Conservation (phyloP, 2,329 filamentous ascomycete species). For the Hansfordia pulvinata region DNA sequence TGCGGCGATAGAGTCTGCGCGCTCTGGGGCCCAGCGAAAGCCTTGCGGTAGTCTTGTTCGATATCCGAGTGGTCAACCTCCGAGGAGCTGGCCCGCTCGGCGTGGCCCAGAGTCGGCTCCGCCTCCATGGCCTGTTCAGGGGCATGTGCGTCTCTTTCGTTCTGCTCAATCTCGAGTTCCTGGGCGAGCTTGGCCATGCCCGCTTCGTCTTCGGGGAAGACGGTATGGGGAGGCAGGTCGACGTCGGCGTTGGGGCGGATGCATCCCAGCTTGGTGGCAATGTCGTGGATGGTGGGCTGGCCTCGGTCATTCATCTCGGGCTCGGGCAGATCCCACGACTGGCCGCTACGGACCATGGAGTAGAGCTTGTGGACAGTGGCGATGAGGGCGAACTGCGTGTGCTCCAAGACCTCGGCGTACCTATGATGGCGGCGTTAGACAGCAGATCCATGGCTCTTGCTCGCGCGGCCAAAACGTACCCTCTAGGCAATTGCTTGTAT, state of each 20-base stretch:
- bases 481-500: slow-evolving; percentile 51
- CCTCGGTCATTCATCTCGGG: slow-evolving; percentile 49
- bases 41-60: slow-evolving; percentile 38
- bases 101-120: slow-evolving; percentile 19
- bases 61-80: slow-evolving; percentile 42
- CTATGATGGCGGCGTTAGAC: slow-evolving; percentile 16
- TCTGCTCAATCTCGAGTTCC: slow-evolving; percentile 35
- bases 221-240: slow-evolving; percentile 40
- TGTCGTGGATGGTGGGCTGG: slow-evolving; percentile 51
- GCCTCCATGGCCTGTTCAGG: slow-evolving; percentile 19
- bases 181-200: slow-evolving; percentile 42
- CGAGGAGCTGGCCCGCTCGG: slow-evolving; percentile 38
- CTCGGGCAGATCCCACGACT: slow-evolving; percentile 48
- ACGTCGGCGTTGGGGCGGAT: slow-evolving; percentile 49
- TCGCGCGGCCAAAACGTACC: slow-evolving; percentile 26
- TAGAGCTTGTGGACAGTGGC: slow-evolving; percentile 54
- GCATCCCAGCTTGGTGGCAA: slow-evolving; percentile 49
- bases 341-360: slow-evolving; percentile 43
- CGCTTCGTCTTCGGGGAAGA: slow-evolving; percentile 48
- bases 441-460: background rate
- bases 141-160: slow-evolving; percentile 17
- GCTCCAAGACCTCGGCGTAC: slow-evolving; percentile 51
- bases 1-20: slow-evolving; percentile 37
- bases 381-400: slow-evolving; percentile 50
- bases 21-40: slow-evolving; percentile 27